Evolutionary conservation across 2,329 filamentous ascomycete genomes (phyloP).

Genomic region (Monascus ruber): DNA sequence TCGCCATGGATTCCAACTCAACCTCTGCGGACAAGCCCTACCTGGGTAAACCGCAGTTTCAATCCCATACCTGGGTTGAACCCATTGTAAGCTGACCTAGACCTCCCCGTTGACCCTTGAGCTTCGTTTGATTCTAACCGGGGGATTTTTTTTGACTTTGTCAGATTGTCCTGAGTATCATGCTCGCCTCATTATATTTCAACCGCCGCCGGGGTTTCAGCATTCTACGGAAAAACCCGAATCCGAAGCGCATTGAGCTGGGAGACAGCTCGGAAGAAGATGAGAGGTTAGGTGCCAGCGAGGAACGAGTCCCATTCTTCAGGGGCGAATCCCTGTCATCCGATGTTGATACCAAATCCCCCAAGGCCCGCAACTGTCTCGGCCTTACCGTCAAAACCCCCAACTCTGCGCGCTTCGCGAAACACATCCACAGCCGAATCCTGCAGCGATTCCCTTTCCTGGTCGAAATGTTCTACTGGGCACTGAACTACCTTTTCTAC

Average conservation of each 20-base stretch:
- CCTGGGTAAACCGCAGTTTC: slow-evolving; percentile 25
- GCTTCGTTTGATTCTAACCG: background rate
- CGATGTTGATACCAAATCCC: slow-evolving; percentile 25
- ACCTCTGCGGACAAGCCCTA: slow-evolving; percentile 2
- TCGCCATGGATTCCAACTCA: slow-evolving; percentile 6
- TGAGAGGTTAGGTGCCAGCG: slow-evolving; percentile 16
- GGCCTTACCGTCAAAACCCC: slow-evolving; percentile 43
- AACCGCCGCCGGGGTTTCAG: slow-evolving; percentile 36
- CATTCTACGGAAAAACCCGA: slow-evolving; percentile 22
- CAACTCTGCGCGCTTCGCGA: slow-evolving; percentile 50
- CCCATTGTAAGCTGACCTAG: slow-evolving; percentile 17
- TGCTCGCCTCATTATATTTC: slow-evolving; percentile 38
- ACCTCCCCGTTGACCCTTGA: background rate
- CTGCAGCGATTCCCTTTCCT: slow-evolving; percentile 59
- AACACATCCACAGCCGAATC: slow-evolving; percentile 50
- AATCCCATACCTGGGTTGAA: slow-evolving; percentile 24
- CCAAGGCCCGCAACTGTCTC: slow-evolving; percentile 39
- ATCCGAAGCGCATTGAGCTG: slow-evolving; percentile 1
- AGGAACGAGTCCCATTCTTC: slow-evolving; percentile 19
- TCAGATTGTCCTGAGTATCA: slow-evolving; percentile 41
- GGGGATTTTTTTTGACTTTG: background rate
- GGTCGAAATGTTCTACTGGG: slow-evolving; percentile 66
- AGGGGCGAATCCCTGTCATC: slow-evolving; percentile 31
- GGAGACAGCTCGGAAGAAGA: slow-evolving; percentile 5
- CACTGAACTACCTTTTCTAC: slow-evolving; percentile 54